A percentile compares a stretch with the other conserved stretches of the same genome.
Evolutionary conservation across 148 eudicot species (phyloP).

Genomic region (Selenicereus undatus): DNA sequence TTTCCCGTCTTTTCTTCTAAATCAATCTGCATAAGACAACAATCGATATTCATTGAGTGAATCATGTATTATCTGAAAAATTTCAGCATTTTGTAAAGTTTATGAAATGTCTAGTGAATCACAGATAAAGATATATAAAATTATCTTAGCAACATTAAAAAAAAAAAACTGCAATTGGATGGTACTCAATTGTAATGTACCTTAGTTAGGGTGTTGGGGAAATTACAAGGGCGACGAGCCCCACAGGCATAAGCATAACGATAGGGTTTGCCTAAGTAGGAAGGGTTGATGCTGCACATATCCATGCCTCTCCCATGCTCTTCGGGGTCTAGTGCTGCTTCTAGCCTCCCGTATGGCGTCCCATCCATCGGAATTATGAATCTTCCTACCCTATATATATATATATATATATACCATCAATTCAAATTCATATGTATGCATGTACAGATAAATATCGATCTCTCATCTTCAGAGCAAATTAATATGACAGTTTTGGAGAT

Average conservation of each 20-base stretch:
- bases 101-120: no score
- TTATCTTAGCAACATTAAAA: no score
- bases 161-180: no score
- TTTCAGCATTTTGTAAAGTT: no score
- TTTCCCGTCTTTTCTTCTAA: constrained; percentile 66
- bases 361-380: constrained; percentile 86
- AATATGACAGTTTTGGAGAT: no score
- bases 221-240: constrained; percentile 88
- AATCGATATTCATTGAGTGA: no score
- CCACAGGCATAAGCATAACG: constrained; percentile 98
- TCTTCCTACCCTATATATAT: constrained; percentile 82
- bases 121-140: no score
- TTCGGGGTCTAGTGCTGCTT: constrained; percentile 75
- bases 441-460: no score
- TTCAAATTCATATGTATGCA: not conserved
- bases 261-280: constrained; percentile 65
- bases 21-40: constrained; percentile 54
- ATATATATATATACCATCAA: not conserved
- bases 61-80: no score
- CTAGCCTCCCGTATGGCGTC: constrained; percentile 66
- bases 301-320: constrained; percentile 96
- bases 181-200: constrained; percentile 25
- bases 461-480: no score
- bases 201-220: constrained; percentile 97
- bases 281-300: constrained; percentile 93